Conservation (phyloP, 257 asterid genomes). For the Nicotiana knightiana region DNA sequence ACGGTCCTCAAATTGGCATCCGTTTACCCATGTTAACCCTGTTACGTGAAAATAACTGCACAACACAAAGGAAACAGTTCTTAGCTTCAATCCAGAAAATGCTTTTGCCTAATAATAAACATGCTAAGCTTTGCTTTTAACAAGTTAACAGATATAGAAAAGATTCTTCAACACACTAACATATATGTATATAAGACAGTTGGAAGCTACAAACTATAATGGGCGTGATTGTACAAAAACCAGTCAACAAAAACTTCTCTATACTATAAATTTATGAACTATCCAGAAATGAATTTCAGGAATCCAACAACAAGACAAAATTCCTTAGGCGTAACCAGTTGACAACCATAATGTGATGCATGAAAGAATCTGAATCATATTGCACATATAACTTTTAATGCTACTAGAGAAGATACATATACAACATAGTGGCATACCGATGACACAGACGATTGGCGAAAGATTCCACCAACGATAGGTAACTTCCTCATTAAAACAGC, state of each 20-base stretch:
- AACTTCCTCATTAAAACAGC: slow-evolving; percentile 23
- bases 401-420: background rate
- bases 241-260: too few species aligned
- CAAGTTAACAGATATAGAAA: background rate
- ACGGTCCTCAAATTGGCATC: slow-evolving; percentile 28
- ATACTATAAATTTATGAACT: background rate
- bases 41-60: slow-evolving; percentile 33
- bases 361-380: background rate
- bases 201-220: background rate
- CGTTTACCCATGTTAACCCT: slow-evolving; percentile 14
- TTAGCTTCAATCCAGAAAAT: background rate
- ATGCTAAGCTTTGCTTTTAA: background rate
- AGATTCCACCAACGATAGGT: slow-evolving; percentile 37
- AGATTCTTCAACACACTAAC: too few species aligned
- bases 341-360: background rate
- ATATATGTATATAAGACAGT: background rate
- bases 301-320: background rate
- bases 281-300: background rate
- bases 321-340: background rate
- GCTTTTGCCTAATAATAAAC: background rate
- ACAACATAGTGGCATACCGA: slow-evolving; percentile 37
- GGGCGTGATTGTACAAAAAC: too few species aligned
- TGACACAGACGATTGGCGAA: slow-evolving; percentile 17
- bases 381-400: background rate
- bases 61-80: background rate